Conservation (phyloP, 352 stramenopile species). For the Globisporangium alternatum region DNA sequence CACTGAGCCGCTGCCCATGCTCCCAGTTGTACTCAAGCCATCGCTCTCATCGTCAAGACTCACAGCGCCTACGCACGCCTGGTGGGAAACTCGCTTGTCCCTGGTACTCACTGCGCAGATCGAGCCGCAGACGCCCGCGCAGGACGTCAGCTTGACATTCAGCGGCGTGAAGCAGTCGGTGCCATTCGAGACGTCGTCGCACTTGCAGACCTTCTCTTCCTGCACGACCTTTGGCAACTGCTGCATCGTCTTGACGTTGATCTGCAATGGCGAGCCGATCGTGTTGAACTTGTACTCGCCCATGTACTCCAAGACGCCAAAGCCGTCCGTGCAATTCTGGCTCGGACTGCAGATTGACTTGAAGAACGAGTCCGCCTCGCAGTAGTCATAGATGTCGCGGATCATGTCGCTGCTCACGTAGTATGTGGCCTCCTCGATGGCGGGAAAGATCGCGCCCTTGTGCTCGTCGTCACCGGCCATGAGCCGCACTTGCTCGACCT, state of each 20-base stretch:
- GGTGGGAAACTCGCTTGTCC: slow-evolving; percentile 35
- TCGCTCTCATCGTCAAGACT: slow-evolving; percentile 17
- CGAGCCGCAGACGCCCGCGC: slow-evolving; percentile 56
- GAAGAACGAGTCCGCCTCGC: slow-evolving; percentile 49
- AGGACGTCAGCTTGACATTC: slow-evolving; percentile 43
- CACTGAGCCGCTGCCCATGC: neutral
- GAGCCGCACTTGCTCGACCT: slow-evolving; percentile 64
- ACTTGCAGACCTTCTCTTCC: slow-evolving; percentile 50
- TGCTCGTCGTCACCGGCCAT: slow-evolving; percentile 49
- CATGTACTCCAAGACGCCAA: slow-evolving; percentile 55
- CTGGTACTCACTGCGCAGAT: slow-evolving; percentile 41
- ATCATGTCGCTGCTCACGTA: slow-evolving; percentile 65
- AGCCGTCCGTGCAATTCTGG: slow-evolving; percentile 56
- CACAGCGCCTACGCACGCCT: slow-evolving; percentile 33
- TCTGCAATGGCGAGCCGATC: slow-evolving; percentile 60
- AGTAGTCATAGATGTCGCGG: slow-evolving; percentile 75
- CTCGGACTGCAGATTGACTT: slow-evolving; percentile 38
- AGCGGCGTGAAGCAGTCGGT: slow-evolving; percentile 54
- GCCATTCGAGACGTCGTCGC: slow-evolving; percentile 19
- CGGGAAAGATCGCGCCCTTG: slow-evolving; percentile 50
- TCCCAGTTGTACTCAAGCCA: neutral
- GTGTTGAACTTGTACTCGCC: slow-evolving; percentile 63
- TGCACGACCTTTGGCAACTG: slow-evolving; percentile 33
- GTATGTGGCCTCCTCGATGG: slow-evolving; percentile 66
- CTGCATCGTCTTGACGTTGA: slow-evolving; percentile 72